Evolutionary conservation across 441 rosid genomes (phyloP), one percentile per base, ranked within the genome.

Genomic region (Isatis lusitanica): DNA sequence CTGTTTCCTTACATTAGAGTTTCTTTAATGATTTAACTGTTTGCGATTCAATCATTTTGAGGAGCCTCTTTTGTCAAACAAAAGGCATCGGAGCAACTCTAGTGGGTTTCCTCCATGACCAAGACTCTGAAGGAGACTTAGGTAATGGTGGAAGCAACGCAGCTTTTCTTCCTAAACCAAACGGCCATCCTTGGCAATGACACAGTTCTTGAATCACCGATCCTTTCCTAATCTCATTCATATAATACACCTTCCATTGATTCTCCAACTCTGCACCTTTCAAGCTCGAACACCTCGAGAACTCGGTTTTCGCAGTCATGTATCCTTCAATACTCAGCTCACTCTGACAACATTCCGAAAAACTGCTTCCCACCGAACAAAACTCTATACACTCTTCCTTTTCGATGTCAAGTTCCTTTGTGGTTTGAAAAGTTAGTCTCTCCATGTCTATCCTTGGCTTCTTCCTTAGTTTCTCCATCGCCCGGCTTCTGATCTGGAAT

Each of bases 161-260:
- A 7, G 83, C 86, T 77, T 83, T 95, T 87, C 88, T 83, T 85
- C 89, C 88, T 0, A 91, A 84, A 36, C 99, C 96, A 47, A 95
- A 91, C 0, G 95, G 99, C 99, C 96, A 90, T 18, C 99, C 93
- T 71, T 91, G 85, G n/a, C 96, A 90, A 57, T 87, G 83, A 56
- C 93, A 88, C 5, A 91, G 68, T 74, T 90, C 90, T 74, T 81
- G 78, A 44, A 94, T 76, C 80, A 89, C 85, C 0, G 93, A 84
- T 4, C 79, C 74, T 77, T 81, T 83, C 31, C 71, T 74, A 28
- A 79, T 71, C 39, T 85, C 83, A 26, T 56, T 71, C 6, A 68
- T 8, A 9, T 81, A 78, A 16, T 82, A 67, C 75, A 55, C 70
- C 68, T 63, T 77, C 76, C 80, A 71, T 33, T 65, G 64, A 15